A percentile compares a stretch with the other conserved stretches of the same genome.
Conservation (phyloP, 768 basidiomycete genomes). For the Leccinum imitatum region DNA sequence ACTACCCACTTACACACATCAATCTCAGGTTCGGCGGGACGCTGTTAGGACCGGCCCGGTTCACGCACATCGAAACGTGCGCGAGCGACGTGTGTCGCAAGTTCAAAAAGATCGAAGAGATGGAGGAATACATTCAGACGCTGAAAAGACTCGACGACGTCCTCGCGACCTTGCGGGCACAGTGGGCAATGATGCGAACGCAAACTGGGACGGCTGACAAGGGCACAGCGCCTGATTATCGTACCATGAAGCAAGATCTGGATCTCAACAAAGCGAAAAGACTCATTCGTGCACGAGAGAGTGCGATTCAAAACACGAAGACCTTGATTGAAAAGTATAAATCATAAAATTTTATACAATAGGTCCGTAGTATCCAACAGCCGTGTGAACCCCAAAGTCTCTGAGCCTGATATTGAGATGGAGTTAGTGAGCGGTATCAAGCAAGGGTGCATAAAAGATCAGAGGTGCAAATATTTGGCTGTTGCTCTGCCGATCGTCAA, state of each 20-base stretch:
- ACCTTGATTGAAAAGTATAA: conserved; percentile 46
- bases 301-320: conserved; percentile 63
- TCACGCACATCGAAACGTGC: conserved; percentile 76
- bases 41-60: conserved; percentile 72
- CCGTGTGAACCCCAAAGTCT: conserved; percentile 4
- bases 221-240: conserved; percentile 47
- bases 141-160: conserved; percentile 62
- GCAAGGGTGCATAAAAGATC: conserved; percentile 31
- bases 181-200: conserved; percentile 27
- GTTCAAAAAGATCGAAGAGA: conserved; percentile 67
- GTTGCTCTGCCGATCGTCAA: conserved; percentile 68
- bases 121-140: conserved; percentile 58
- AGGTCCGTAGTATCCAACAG: conserved; percentile 1
- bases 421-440: conserved; percentile 13
- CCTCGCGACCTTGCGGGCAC: conserved; percentile 53
- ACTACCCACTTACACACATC: not conserved
- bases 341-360: not conserved
- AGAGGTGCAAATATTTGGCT: conserved; percentile 71
- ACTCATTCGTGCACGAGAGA: conserved; percentile 68
- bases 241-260: conserved; percentile 33
- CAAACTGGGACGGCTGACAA: not conserved
- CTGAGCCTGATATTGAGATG: not conserved
- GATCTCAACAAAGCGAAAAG: conserved; percentile 66
- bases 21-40: conserved; percentile 72
- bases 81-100: conserved; percentile 68